Evolutionary conservation across 495 filamentous ascomycete genomes (phyloP), one percentile per base, ranked within the genome.

Genomic region (Xylaria telfairii): DNA sequence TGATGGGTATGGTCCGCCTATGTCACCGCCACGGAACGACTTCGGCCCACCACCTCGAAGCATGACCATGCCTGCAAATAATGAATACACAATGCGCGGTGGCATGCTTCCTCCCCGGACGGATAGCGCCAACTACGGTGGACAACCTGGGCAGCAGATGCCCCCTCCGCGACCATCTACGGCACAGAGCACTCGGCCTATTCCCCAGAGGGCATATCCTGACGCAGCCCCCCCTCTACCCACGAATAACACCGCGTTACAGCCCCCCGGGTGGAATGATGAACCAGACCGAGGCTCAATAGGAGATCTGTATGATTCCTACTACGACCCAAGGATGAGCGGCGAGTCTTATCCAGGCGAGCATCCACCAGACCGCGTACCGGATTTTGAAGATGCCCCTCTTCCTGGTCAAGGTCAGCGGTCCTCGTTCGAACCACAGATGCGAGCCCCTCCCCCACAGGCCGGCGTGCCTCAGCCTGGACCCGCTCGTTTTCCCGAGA

Each of bases 301-400:
- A 37, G 85, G 83, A 66, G 84, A 90, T 59, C 81, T 88, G 21
- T 90, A 89, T 64, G 87, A 88, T 74, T 74, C 85, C 47, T 90
- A 90, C 72, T 88, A 87, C 65, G 84, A 84, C 46, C 71, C 72
- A 49, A 67, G 74, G 26, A 68, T 63, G 37, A 79, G 75, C 64
- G 73, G 72, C 37, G 75, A 77, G 44, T 76, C 82, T 56, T 76
- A 83, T 70, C 75, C 72, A 8, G 75, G 72, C 10, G 67, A 72
- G 7, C 71, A 87, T 80, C 44, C 81, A 82, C 74, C 34, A 24
- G 74, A 78, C 34, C 91, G 94, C 15, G 90, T 90, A 81, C 92
- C 92, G 3, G 89, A 94, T 75, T 95, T 95, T 70, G 91, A 95
- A 81, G 86, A 87, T 3, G 83, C 90, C 37, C 86, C 88, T 3